A percentile compares a stretch with the other conserved stretches of the same genome.
Conservation (phyloP, 1,284 basidiomycete species). For the Gomphus sp. region DNA sequence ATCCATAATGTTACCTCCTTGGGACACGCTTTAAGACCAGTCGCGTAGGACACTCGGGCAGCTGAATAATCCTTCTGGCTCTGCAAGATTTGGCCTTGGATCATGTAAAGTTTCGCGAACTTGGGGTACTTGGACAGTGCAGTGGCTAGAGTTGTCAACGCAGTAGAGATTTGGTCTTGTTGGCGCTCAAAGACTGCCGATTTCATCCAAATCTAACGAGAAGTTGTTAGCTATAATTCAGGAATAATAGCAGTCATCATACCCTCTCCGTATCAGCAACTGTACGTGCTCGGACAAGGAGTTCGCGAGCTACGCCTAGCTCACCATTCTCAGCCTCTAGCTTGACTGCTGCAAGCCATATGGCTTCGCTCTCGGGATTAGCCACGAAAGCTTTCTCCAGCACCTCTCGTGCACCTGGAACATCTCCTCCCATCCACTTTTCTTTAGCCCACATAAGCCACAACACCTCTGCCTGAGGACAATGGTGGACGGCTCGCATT, state of each 20-base stretch:
- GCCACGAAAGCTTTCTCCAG: conserved; percentile 88
- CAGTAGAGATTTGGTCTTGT: conserved; percentile 66
- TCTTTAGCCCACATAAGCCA: conserved; percentile 98
- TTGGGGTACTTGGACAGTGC: conserved; percentile 78
- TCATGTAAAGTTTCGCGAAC: conserved; percentile 92
- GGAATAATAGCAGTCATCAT: conserved; percentile 20
- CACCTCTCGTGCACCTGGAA: conserved; percentile 78
- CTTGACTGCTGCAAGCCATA: conserved; percentile 96
- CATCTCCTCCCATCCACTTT: conserved; percentile 84
- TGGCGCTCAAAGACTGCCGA: conserved; percentile 91
- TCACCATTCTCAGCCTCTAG: conserved; percentile 93
- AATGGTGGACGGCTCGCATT: conserved; percentile 75
- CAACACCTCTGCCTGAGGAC: conserved; percentile 89
- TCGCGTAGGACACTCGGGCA: conserved; percentile 72
- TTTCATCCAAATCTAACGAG: conserved; percentile 91
- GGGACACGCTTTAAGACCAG: conserved; percentile 77
- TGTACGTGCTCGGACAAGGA: conserved; percentile 80
- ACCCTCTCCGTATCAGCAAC: conserved; percentile 90
- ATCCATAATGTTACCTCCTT: conserved; percentile 84
- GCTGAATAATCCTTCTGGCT: conserved; percentile 47
- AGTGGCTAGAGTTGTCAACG: conserved; percentile 65
- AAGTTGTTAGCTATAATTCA: background rate
- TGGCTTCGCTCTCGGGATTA: conserved; percentile 94
- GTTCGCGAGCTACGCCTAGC: conserved; percentile 72
- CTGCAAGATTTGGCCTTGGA: conserved; percentile 87